These are phyloP conservation scores for Coemansia erecta DNA, from an alignment of 192 early-diverging fungal genomes.

Conservation along the genomic window DNA sequence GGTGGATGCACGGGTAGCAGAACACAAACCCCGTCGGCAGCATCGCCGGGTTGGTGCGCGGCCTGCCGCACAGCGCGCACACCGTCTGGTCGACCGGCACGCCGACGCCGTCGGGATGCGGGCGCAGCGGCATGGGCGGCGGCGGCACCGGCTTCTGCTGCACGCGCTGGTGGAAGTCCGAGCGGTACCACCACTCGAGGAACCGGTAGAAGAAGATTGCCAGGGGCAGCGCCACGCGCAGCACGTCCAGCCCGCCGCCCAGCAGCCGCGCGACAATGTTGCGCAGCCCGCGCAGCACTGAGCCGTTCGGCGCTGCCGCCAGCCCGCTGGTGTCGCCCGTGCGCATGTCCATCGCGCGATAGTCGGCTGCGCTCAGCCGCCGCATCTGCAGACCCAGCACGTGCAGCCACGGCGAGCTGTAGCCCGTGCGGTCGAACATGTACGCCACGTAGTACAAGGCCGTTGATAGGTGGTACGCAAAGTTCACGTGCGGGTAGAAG, in stretches of 20 bases:
- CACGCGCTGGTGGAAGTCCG: slow-evolving; percentile 67
- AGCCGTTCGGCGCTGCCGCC: slow-evolving; percentile 40
- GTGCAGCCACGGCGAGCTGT: slow-evolving; percentile 79
- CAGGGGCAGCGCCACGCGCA: slow-evolving; percentile 79
- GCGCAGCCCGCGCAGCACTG: slow-evolving; percentile 34
- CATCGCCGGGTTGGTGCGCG: slow-evolving; percentile 82
- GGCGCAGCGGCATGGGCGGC: slow-evolving; percentile 72
- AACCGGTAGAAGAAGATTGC: slow-evolving; percentile 93
- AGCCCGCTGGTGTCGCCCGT: slow-evolving; percentile 41
- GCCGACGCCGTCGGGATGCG: slow-evolving; percentile 68
- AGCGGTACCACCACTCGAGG: slow-evolving; percentile 94
- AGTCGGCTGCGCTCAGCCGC: slow-evolving; percentile 79
- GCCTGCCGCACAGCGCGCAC: slow-evolving; percentile 75
- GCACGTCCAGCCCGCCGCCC: slow-evolving; percentile 60
- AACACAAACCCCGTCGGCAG: slow-evolving; percentile 87
- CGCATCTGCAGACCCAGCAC: slow-evolving; percentile 74
- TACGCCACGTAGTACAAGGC: slow-evolving; percentile 75
- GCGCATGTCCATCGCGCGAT: slow-evolving; percentile 54
- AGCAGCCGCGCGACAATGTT: slow-evolving; percentile 54
- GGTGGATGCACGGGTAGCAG: slow-evolving; percentile 88
- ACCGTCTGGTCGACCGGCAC: slow-evolving; percentile 68
- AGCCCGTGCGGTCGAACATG: slow-evolving; percentile 80
- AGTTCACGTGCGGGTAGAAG: slow-evolving; percentile 74
- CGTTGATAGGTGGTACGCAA: slow-evolving; percentile 63
- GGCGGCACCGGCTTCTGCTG: slow-evolving; percentile 60